phyloP scores from a whole-genome alignment of 176 grass and related monocot species.

The Avena eriantha region DNA sequence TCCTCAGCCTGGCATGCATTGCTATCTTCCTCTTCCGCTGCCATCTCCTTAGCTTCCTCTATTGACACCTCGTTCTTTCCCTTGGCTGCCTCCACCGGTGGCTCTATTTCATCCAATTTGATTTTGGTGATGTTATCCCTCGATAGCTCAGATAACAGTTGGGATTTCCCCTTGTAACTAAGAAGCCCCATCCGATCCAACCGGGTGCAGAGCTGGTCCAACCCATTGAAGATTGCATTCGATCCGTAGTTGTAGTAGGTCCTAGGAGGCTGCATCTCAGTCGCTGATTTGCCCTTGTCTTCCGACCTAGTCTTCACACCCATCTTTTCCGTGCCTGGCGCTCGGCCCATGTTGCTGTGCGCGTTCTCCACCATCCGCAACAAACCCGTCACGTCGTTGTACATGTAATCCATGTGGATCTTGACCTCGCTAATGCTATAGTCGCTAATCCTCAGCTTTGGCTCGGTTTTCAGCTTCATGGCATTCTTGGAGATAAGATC shows the following conservation, averaged over 20 bases:
- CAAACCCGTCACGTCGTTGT: background rate
- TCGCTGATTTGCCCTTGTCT: background rate
- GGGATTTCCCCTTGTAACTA: background rate
- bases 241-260: background rate
- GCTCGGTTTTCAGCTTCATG: background rate
- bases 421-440: background rate
- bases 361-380: background rate
- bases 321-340: background rate
- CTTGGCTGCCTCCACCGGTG: background rate
- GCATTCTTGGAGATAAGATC: background rate
- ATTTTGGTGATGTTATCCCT: background rate
- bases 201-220: conserved; percentile 3
- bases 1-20: background rate
- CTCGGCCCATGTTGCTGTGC: background rate
- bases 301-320: background rate
- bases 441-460: background rate
- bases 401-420: conserved; percentile 22
- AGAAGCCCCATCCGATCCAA: conserved; percentile 6
- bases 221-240: background rate
- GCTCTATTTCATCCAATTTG: background rate
- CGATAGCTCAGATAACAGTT: background rate
- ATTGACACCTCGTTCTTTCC: background rate
- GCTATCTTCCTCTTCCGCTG: background rate
- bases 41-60: background rate
- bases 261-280: background rate